Conservation (phyloP, 495 filamentous ascomycete genomes). For the Xylaria longipes region DNA sequence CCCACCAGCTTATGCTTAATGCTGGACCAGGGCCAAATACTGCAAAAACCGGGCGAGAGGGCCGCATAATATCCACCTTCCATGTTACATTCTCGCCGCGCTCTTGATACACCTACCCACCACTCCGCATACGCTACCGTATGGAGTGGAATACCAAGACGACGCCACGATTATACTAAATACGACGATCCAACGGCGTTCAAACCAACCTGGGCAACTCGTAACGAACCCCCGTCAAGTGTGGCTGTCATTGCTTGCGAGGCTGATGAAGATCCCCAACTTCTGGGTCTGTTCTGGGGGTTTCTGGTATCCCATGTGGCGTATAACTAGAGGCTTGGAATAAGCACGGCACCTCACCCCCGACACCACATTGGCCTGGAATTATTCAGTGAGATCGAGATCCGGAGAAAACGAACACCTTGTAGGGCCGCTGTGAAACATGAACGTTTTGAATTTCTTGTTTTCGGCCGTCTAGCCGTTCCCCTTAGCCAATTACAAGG, state of each 20-base stretch:
- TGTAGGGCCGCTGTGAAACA: conserved; percentile 4
- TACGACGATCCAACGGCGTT: conserved; percentile 26
- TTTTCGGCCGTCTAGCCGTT: conserved; percentile 1
- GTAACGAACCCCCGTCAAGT: conserved; percentile 10
- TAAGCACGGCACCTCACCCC: background rate
- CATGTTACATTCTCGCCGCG: background rate
- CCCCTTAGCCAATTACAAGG: background rate
- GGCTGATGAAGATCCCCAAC: conserved; percentile 20
- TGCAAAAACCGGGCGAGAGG: conserved; percentile 6
- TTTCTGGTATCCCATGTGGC: conserved; percentile 12
- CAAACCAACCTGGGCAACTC: conserved; percentile 20
- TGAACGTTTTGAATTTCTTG: conserved; percentile 12
- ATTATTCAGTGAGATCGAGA: conserved; percentile 12
- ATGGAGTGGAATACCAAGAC: background rate
- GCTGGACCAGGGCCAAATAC: background rate
- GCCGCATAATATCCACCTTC: background rate
- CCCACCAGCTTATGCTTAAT: conserved; percentile 12
- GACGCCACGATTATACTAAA: conserved; percentile 13
- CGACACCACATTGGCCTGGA: background rate
- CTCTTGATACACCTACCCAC: conserved; percentile 4
- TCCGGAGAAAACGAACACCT: conserved; percentile 5
- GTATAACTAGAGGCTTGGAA: background rate
- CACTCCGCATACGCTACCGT: background rate
- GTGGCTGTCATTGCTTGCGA: conserved; percentile 27
- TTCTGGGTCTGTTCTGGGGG: conserved; percentile 9